phyloP scores from a whole-genome alignment of 2,329 filamentous ascomycete genomes.

The Phyllachora maydis region DNA sequence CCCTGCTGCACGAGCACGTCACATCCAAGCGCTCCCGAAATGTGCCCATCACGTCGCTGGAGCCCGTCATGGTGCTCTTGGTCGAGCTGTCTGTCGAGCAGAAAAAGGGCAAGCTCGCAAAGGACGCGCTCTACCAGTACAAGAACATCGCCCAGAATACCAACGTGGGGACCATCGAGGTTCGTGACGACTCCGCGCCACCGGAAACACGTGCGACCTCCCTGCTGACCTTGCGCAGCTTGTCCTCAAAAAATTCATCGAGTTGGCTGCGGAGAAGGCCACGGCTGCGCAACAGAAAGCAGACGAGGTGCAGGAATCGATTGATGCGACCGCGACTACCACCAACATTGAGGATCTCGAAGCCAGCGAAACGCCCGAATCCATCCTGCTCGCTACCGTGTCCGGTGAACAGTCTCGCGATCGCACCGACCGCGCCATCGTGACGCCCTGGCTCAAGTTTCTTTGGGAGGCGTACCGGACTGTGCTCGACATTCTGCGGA shows the following conservation, averaged over 20 bases:
- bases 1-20: conserved; percentile 95
- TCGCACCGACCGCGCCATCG: conserved; percentile 91
- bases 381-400: conserved; percentile 90
- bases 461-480: conserved; percentile 99
- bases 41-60: conserved; percentile 85
- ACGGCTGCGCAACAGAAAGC: conserved; percentile 90
- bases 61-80: conserved; percentile 96
- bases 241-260: conserved; percentile 94
- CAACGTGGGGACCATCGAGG: conserved; percentile 94
- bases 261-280: conserved; percentile 89
- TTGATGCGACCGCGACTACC: conserved; percentile 54
- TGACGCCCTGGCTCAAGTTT: conserved; percentile 98
- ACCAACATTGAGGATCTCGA: conserved; percentile 84
- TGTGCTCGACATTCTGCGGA: conserved; percentile 93
- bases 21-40: conserved; percentile 95
- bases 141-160: conserved; percentile 99
- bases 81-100: conserved; percentile 94
- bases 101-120: conserved; percentile 94
- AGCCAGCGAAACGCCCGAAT: conserved; percentile 93
- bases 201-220: not conserved
- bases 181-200: conserved; percentile 11
- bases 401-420: conserved; percentile 96
- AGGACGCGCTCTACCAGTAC: conserved; percentile 98
- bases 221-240: conserved; percentile 26
- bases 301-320: conserved; percentile 75